These are phyloP conservation scores for Primulina huaijiensis DNA, from an alignment of 257 asterid species.

Conservation along the genomic window DNA sequence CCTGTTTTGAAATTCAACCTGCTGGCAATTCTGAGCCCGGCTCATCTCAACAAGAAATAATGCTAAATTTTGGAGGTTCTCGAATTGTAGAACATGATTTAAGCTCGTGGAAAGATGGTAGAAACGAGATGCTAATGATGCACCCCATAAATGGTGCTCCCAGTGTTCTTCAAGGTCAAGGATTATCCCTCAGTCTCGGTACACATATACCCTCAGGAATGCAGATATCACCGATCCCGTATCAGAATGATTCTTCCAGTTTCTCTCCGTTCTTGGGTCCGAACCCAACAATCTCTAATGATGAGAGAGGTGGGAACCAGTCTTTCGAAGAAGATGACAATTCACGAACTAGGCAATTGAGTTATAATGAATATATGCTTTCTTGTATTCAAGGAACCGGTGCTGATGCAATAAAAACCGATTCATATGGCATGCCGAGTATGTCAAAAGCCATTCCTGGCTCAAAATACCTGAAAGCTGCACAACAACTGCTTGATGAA, in stretches of 20 bases:
- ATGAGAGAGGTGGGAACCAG: constrained; percentile 34
- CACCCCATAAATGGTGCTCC: constrained; percentile 31
- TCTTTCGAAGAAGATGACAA: constrained; percentile 39
- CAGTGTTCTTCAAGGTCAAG: constrained; percentile 52
- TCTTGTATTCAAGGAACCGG: constrained; percentile 30
- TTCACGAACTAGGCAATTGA: constrained; percentile 42
- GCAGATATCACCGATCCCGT: constrained; percentile 43
- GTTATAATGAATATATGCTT: constrained; percentile 35
- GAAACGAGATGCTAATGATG: constrained; percentile 45
- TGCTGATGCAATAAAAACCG: constrained; percentile 32
- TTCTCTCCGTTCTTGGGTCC: constrained; percentile 40
- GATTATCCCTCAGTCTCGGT: constrained; percentile 76
- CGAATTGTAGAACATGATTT: constrained; percentile 38
- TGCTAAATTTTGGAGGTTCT: constrained; percentile 45
- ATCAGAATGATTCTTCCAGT: constrained; percentile 37
- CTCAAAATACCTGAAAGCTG: constrained; percentile 76
- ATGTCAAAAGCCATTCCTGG: constrained; percentile 43
- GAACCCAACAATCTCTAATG: constrained; percentile 31
- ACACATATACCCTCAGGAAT: constrained; percentile 48
- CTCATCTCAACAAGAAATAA: constrained; percentile 42
- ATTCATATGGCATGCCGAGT: constrained; percentile 45
- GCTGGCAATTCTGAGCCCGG: constrained; percentile 40
- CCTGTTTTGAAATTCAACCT: constrained; percentile 32
- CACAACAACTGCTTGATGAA: constrained; percentile 72
- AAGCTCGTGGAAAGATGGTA: constrained; percentile 46